Evolutionary conservation across 1,284 basidiomycete species (phyloP), one percentile per base, ranked within the genome.

Genomic region (Rhodofomes roseus): DNA sequence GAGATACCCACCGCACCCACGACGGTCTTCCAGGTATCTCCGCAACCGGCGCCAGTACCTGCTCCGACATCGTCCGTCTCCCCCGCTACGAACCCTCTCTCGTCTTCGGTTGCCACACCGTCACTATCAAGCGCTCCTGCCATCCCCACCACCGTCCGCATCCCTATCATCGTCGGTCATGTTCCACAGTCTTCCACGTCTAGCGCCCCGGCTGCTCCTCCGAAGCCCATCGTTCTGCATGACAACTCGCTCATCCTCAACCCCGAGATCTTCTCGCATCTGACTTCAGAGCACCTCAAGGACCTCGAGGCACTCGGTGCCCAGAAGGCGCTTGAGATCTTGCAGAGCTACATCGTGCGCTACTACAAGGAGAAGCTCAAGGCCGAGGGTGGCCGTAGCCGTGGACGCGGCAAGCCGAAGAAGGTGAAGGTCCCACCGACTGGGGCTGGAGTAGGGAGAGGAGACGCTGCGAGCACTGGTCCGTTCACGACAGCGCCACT

Each of bases 321-420:
- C 1, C 86, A 90, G 70, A 88, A 90, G 67, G 93, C 94, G 9
- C 75, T 96, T 58, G 85, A 87, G 66, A 87, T 93, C 23, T 76
- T 96, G 54, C 93, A 94, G 66, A 85, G 84, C 1, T 91, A 94
- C 68, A 91, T 96, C 69, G 91, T 95, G 39, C 83, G 87, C 54
- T 92, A 89, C 62, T 77, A 95, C 68, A 95, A 95, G 75, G 92
- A 94, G 73, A 83, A 86, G 64, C 83, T 84, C 63, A 75, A 77
- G 66, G 71, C 77, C 36, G 77, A 81, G 56, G 73, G 74, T 18
- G 71, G 69, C n/a, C 68, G 73, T 22, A 73, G 85, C 60, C 80
- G 81, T 59, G 79, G 77, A 79, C 27, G 71, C 72, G 62, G 76
- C 51, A 14, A 50, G 60, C 18, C 66, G 67, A 37, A 63, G 69